These are phyloP conservation scores for Cryptosporidium sp. DNA, from an alignment of 169 alveolate genomes.

Conservation along the genomic window DNA sequence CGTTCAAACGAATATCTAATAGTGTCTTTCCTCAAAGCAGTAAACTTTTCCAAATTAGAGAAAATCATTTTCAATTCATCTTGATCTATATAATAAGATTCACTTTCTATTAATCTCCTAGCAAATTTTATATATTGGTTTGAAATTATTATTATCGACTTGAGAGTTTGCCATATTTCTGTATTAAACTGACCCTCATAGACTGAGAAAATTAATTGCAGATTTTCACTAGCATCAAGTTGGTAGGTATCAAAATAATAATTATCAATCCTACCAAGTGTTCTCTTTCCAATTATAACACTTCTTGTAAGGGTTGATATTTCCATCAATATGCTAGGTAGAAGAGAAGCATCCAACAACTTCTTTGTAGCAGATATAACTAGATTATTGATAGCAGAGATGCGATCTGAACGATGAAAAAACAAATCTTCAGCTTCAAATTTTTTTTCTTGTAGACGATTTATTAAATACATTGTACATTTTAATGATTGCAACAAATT, in stretches of 20 bases:
- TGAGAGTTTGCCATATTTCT: neutral
- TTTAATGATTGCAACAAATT: conserved; percentile 8
- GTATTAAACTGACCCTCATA: neutral
- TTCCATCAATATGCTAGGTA: conserved; percentile 18
- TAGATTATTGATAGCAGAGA: neutral
- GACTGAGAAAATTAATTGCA: neutral
- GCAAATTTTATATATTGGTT: conserved; percentile 9
- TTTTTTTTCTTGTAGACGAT: neutral
- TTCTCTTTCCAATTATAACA: too few species aligned
- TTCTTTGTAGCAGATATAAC: neutral
- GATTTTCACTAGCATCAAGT: neutral
- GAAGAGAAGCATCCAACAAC: conserved; percentile 6
- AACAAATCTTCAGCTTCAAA: conserved; percentile 28
- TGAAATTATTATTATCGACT: neutral
- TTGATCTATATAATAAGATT: neutral
- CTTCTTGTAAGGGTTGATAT: neutral
- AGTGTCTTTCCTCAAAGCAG: neutral
- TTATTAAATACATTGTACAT: conserved; percentile 18
- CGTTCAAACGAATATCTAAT: neutral
- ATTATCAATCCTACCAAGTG: neutral
- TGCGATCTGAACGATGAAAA: conserved; percentile 2
- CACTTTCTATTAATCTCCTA: neutral
- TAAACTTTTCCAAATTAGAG: neutral
- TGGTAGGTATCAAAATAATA: neutral
- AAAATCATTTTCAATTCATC: neutral